Conservation (phyloP, 352 stramenopile species). For the Globisporangium heterothallicum region DNA sequence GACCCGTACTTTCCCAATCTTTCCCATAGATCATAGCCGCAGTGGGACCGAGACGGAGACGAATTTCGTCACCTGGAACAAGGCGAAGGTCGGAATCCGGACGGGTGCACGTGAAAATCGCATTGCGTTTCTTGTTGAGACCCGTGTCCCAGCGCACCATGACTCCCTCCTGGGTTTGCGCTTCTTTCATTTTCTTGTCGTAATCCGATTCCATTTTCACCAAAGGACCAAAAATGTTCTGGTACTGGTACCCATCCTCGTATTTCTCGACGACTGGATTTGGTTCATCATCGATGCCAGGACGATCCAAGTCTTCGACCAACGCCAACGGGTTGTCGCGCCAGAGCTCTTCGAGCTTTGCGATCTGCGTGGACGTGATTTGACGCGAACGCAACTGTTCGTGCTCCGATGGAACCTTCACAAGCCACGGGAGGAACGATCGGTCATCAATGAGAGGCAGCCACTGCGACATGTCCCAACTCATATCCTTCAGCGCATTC, state of each 20-base stretch:
- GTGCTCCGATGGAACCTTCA: slow-evolving; percentile 91
- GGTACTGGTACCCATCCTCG: slow-evolving; percentile 99
- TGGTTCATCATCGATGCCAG: slow-evolving; percentile 88
- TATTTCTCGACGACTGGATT: slow-evolving; percentile 89
- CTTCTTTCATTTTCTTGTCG: slow-evolving; percentile 99
- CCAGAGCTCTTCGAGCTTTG: slow-evolving; percentile 93
- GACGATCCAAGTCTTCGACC: slow-evolving; percentile 94
- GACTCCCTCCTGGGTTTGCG: slow-evolving; percentile 92
- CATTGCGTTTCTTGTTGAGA: slow-evolving; percentile 95
- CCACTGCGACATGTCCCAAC: slow-evolving; percentile 99
- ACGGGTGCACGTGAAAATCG: slow-evolving; percentile 92
- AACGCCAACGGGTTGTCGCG: slow-evolving; percentile 94
- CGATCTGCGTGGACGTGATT: slow-evolving; percentile 90
- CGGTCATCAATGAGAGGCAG: slow-evolving; percentile 97
- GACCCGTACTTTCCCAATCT: slow-evolving; percentile 93
- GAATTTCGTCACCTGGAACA: slow-evolving; percentile 96
- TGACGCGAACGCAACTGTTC: slow-evolving; percentile 92
- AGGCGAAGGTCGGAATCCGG: slow-evolving; percentile 88
- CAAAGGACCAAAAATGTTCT: slow-evolving; percentile 98
- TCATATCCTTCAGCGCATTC: slow-evolving; percentile 97
- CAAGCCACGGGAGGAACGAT: slow-evolving; percentile 96
- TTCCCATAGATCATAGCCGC: slow-evolving; percentile 76
- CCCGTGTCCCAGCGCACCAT: slow-evolving; percentile 94
- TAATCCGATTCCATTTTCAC: slow-evolving; percentile 99
- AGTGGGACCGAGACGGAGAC: slow-evolving; percentile 86